phyloP scores from a whole-genome alignment of 768 basidiomycete species.

The Trametes gibbosa region DNA sequence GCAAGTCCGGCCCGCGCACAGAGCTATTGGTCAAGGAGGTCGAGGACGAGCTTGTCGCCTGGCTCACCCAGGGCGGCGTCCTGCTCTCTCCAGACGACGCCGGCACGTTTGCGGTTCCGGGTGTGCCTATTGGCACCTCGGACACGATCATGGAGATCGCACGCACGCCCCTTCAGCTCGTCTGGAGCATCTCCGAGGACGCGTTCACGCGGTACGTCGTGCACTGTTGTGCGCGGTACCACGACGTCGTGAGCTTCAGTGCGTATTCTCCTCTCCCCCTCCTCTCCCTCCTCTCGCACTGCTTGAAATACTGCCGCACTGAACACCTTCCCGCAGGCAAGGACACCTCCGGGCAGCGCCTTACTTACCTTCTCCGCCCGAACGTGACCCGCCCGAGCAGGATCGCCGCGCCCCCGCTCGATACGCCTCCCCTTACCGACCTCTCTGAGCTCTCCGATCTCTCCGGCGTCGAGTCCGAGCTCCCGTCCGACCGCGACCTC shows the following conservation, averaged over 20 bases:
- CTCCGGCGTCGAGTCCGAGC: slow-evolving; percentile 41
- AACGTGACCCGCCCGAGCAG: slow-evolving; percentile 64
- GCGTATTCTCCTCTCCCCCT: slow-evolving; percentile 31
- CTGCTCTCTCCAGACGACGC: slow-evolving; percentile 50
- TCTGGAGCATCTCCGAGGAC: slow-evolving; percentile 73
- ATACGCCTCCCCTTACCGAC: slow-evolving; percentile 76
- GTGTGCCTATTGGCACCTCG: slow-evolving; percentile 48
- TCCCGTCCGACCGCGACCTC: slow-evolving; percentile 27
- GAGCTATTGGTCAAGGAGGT: slow-evolving; percentile 64
- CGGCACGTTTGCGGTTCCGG: slow-evolving; percentile 33
- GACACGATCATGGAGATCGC: slow-evolving; percentile 62
- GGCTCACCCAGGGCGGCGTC: slow-evolving; percentile 59
- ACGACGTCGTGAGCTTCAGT: slow-evolving; percentile 83
- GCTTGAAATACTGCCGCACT: not conserved
- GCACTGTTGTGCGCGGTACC: slow-evolving; percentile 79
- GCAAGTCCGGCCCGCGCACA: slow-evolving; percentile 57
- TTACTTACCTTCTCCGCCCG: slow-evolving; percentile 80
- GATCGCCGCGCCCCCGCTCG: slow-evolving; percentile 40
- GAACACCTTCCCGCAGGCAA: slow-evolving; percentile 43
- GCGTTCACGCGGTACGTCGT: slow-evolving; percentile 78
- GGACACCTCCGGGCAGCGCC: slow-evolving; percentile 50
- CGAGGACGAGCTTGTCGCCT: slow-evolving; percentile 59
- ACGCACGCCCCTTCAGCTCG: slow-evolving; percentile 60
- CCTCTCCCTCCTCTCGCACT: too few species aligned
- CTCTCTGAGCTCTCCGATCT: slow-evolving; percentile 49